Evolutionary conservation across 306 rosid genomes (phyloP), one percentile per base, ranked within the genome.

Genomic region (Malus asiatica): DNA sequence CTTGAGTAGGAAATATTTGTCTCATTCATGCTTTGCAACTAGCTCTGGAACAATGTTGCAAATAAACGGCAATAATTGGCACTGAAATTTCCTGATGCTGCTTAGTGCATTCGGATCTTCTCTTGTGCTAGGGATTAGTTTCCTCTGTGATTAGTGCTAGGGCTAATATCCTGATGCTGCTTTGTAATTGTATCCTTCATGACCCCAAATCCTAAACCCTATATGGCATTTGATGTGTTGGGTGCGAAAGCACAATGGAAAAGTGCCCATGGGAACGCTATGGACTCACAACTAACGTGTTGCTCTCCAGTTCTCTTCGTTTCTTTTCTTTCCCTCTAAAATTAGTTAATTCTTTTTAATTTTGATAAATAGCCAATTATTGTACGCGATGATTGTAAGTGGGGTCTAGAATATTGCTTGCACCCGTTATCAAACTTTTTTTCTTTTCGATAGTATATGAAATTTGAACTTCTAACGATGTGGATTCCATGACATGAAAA

Each of bases 251-350:
- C 8, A 15, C 55, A 15, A 15, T 48, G 55, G 8, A 6, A 85
- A 88, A 65, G 76, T 72, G 98, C 22, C 97, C 98, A 27, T 92
- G 99, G 97, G 99, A 95, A 77, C 92, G 90, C 73, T 87, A 90
- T 78, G 96, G 98, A 22, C 92, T 90, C 81, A 97, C 97, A 58
- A 89, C 97, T 22, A 87, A 90, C 35, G 89, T 89, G 29, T 79
- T 60, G 99, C 90, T 46, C 96, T 95, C 23, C 93, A 95, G 97
- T 97, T 96, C 38, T 64, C 4, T 22, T 61, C 3, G 22, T 55
- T 19, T 22, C 20, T 77, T 65, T 62, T n/a, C 51, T 27, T 52
- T 44, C 15, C 29, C 1, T 25, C 6, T 38, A 16, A 4, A 25
- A 14, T 59, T 73, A 15, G 15, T 25, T 27, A 13, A 6, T 22